Evolutionary conservation across 495 filamentous ascomycete species (phyloP), one percentile per base, ranked within the genome.

Genomic region (Neohortaea acidophila): DNA sequence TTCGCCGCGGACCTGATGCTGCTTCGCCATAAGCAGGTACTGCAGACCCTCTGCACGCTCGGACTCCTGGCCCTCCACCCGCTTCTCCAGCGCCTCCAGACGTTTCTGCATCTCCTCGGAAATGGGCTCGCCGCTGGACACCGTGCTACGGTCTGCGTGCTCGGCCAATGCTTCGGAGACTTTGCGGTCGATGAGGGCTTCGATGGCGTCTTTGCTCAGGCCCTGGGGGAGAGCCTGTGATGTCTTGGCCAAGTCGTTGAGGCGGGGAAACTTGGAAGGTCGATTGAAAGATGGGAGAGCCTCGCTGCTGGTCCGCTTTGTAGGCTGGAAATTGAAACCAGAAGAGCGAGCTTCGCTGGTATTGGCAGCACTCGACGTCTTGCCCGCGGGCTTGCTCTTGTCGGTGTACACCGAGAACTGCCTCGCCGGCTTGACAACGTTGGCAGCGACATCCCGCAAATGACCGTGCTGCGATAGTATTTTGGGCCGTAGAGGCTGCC

Each of bases 161-260:
- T 77, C 70, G 1, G 85, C 84, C 1, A 96, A 62, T 22, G 89
- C 81, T 53, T 92, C 86, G 30, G 78, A 77, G 0, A 97, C 82
- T 46, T 92, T 92, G 51, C 75, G 79, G 53, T 89, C 80, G 5
- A 97, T 82, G 57, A 94, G 74, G 30, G 85, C 83, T 50, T 94
- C 86, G 21, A 49, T 49, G 4, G 41, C 42, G n/a, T 70, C 75
- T 19, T 80, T 77, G 3, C 79, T 81, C 3, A 92, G 51, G 6
- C 60, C 57, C 3, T 48, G 39, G 18, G 51, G 51, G 2, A 43
- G 51, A 18, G 65, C 55, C n/a, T 39, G 33, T 36, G 46, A 11
- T 60, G 46, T 27, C 3, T 29, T 4, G 60, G 56, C 7, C 42
- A 43, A 14, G 38, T 51, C 38, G 57, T 53, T 28, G 51, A 54